These are phyloP conservation scores for Amaranthus cruentus DNA, from an alignment of 148 eudicot genomes.

Conservation along the genomic window DNA sequence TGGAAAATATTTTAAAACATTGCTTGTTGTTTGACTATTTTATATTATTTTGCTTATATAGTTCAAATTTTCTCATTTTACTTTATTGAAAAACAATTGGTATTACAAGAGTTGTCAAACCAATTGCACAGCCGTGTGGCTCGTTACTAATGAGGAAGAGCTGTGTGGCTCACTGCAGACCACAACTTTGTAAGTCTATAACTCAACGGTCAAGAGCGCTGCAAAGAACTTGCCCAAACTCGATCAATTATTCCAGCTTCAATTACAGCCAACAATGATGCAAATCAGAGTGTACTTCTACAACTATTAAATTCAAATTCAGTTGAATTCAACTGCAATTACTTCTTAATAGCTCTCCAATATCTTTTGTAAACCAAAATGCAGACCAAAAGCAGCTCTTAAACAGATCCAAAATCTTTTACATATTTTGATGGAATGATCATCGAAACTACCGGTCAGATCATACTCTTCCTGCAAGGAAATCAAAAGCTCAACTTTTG, in stretches of 20 bases:
- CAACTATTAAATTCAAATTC: background rate
- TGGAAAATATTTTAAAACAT: too few species aligned
- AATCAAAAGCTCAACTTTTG: constrained; percentile 16
- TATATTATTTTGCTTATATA: too few species aligned
- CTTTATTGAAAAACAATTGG: too few species aligned
- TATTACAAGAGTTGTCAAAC: too few species aligned
- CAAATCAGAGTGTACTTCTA: background rate
- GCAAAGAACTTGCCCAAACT: background rate
- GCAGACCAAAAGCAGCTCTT: constrained; percentile 4
- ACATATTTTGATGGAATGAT: background rate
- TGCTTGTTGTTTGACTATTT: too few species aligned
- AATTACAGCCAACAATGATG: background rate
- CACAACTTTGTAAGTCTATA: too few species aligned
- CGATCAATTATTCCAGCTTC: background rate
- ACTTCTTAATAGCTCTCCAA: background rate
- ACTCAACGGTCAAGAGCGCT: too few species aligned
- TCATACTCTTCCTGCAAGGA: constrained; percentile 12
- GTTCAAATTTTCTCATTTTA: too few species aligned
- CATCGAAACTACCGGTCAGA: background rate
- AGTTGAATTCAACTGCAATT: background rate
- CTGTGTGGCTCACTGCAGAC: too few species aligned
- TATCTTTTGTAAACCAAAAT: background rate
- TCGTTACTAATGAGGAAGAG: too few species aligned
- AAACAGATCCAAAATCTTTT: background rate
- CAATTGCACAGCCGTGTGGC: too few species aligned